Evolutionary conservation across 768 basidiomycete species (phyloP).

Genomic region (Filobasidium wieringae): DNA sequence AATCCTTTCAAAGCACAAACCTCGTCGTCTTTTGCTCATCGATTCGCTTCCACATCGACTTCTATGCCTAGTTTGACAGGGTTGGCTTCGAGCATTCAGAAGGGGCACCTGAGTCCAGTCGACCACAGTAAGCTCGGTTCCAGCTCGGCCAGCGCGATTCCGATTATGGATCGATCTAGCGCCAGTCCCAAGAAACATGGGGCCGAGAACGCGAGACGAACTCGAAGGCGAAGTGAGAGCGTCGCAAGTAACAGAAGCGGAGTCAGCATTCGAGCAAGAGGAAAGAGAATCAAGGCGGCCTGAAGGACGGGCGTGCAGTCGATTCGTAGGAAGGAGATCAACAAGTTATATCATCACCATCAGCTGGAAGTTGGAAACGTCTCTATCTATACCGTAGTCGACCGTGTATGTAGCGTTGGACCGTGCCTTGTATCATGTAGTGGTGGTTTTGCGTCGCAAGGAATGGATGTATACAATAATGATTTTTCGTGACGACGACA

Average conservation of each 20-base stretch:
- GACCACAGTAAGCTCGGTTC: background rate
- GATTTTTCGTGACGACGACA: no score
- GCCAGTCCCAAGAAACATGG: background rate
- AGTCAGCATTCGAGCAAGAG: background rate
- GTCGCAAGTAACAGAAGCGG: conserved; percentile 6
- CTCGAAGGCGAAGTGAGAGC: conserved; percentile 10
- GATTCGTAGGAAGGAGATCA: no score
- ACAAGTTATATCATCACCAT: no score
- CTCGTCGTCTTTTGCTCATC: conserved; percentile 2
- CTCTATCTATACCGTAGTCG: no score
- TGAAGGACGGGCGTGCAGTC: no score
- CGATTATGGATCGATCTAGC: background rate
- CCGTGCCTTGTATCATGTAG: no score
- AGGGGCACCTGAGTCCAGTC: background rate
- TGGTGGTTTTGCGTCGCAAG: no score
- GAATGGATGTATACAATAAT: no score
- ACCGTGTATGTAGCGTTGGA: no score
- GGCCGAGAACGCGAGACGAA: background rate
- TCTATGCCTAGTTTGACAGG: conserved; percentile 7
- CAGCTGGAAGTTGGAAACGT: no score
- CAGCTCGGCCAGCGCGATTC: background rate
- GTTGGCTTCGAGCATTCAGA: conserved; percentile 7
- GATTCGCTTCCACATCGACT: background rate
- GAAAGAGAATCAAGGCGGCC: background rate
- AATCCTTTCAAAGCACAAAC: conserved; percentile 4